phyloP scores from a whole-genome alignment of 192 early-diverging fungal species.

The Podila minutissima region DNA sequence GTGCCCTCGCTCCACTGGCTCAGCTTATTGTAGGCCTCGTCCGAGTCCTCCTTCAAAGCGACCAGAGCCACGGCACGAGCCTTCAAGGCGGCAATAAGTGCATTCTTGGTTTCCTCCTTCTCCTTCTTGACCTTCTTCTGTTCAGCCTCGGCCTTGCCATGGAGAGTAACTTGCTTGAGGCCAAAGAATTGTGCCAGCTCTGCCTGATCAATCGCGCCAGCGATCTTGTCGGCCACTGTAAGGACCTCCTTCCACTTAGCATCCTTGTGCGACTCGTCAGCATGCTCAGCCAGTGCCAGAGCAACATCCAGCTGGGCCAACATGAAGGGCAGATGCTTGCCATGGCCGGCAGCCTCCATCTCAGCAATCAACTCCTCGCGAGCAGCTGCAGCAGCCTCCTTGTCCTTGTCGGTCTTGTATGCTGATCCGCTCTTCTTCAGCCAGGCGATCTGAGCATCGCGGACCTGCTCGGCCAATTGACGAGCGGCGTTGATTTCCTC shows the following conservation, averaged over 20 bases:
- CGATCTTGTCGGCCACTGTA: slow-evolving; percentile 64
- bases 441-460: slow-evolving; percentile 82
- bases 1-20: slow-evolving; percentile 70
- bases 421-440: slow-evolving; percentile 75
- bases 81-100: slow-evolving; percentile 73
- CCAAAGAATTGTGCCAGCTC: slow-evolving; percentile 77
- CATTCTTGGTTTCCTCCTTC: slow-evolving; percentile 77
- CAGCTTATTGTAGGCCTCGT: slow-evolving; percentile 65
- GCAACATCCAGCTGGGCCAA: slow-evolving; percentile 66
- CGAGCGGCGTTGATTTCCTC: slow-evolving; percentile 57
- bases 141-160: slow-evolving; percentile 58
- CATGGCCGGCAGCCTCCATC: slow-evolving; percentile 71
- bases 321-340: slow-evolving; percentile 65
- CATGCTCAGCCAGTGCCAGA: slow-evolving; percentile 56
- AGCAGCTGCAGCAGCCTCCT: slow-evolving; percentile 59
- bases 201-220: slow-evolving; percentile 63
- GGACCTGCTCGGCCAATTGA: slow-evolving; percentile 74
- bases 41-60: slow-evolving; percentile 55
- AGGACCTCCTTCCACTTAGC: slow-evolving; percentile 62
- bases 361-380: slow-evolving; percentile 63
- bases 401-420: slow-evolving; percentile 53
- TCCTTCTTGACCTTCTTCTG: slow-evolving; percentile 72
- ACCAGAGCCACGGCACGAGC: slow-evolving; percentile 63
- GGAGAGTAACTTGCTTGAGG: slow-evolving; percentile 55
- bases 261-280: slow-evolving; percentile 56